These are phyloP conservation scores for Globisporangium irregulare DNA, from an alignment of 352 stramenopile genomes.

Conservation along the genomic window DNA sequence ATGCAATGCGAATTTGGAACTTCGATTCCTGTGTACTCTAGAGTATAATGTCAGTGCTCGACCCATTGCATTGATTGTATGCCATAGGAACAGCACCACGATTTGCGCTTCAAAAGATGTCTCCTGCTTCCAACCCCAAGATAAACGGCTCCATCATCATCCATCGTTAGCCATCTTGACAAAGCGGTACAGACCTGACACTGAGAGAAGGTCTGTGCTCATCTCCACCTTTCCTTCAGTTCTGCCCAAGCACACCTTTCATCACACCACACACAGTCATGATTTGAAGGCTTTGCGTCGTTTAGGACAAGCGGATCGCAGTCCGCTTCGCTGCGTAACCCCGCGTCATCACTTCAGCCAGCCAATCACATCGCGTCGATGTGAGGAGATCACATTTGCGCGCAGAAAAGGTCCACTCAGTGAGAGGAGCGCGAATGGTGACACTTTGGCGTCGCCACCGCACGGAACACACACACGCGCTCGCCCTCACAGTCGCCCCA, in stretches of 20 bases:
- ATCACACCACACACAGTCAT: background rate
- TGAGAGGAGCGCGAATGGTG: constrained; percentile 4
- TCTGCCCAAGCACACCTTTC: constrained; percentile 2
- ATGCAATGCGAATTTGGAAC: background rate
- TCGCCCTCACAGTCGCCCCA: background rate
- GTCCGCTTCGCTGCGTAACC: background rate
- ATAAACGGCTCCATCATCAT: background rate
- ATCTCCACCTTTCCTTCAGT: background rate
- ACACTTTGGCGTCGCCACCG: constrained; percentile 10
- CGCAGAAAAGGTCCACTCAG: background rate
- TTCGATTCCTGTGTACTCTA: background rate
- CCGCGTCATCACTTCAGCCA: constrained; percentile 4
- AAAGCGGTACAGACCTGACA: background rate
- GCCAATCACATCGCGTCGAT: constrained; percentile 9
- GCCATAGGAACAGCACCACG: background rate
- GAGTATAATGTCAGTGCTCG: background rate
- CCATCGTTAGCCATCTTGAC: background rate
- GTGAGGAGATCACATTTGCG: background rate
- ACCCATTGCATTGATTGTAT: background rate
- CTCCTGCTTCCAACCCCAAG: background rate
- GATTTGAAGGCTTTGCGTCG: background rate
- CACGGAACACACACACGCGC: constrained; percentile 3
- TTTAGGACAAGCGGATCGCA: background rate
- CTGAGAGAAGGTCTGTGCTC: background rate
- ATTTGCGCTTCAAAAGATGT: constrained; percentile 9